Percentiles rank a stretch among this genome's conserved stretches.
Evolutionary conservation across 345 rosid species (phyloP).

Genomic region (Pugionium cornutum): DNA sequence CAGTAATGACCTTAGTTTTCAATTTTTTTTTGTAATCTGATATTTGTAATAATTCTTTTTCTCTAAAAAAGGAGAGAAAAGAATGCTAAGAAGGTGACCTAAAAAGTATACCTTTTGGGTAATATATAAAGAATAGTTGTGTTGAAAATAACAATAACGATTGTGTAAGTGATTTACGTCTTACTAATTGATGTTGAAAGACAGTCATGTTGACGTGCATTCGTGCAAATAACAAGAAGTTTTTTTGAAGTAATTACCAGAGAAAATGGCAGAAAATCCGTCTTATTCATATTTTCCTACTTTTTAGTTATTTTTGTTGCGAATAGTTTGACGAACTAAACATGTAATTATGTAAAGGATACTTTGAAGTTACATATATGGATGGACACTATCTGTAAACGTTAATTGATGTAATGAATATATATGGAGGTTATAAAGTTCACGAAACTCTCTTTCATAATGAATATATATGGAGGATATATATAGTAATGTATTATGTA

Average conservation of each 20-base stretch:
- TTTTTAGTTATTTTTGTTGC: too few relatives aligned
- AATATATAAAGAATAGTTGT: not conserved
- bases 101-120: not conserved
- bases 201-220: not conserved
- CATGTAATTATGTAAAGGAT: too few relatives aligned
- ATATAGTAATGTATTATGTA: too few relatives aligned
- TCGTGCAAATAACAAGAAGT: not conserved
- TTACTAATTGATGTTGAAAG: constrained; percentile 10
- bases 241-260: not conserved
- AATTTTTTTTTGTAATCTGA: too few relatives aligned
- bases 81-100: not conserved
- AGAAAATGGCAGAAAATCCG: constrained; percentile 1
- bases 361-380: not conserved
- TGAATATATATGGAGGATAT: too few relatives aligned
- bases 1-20: too few relatives aligned
- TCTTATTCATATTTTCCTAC: not conserved
- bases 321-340: too few relatives aligned
- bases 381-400: not conserved
- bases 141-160: not conserved
- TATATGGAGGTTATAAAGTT: too few relatives aligned
- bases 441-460: too few relatives aligned
- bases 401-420: not conserved
- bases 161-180: not conserved
- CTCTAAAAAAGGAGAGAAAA: not conserved
- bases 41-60: too few relatives aligned